phyloP scores from a whole-genome alignment of 208 protist species.

The Crithidia fasciculata region DNA sequence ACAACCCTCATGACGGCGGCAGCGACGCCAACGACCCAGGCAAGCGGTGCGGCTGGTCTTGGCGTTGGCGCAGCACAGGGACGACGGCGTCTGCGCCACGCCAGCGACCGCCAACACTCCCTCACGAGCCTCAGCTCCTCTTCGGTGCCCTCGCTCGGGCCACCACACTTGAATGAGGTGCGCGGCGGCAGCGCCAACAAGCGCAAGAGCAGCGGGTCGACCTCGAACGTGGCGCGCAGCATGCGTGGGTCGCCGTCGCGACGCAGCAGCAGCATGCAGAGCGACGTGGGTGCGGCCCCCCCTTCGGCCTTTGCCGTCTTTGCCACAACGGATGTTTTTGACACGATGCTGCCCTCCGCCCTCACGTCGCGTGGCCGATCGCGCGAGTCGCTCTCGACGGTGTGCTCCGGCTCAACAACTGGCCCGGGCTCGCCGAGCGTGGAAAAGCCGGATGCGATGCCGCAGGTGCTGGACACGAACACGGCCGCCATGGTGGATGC shows the following conservation, averaged over 20 bases:
- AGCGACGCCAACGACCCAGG: no score
- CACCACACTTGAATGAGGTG: not conserved
- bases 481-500: not conserved
- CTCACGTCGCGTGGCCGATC: not conserved
- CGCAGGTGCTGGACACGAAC: not conserved
- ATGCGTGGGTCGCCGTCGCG: not conserved
- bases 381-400: constrained; percentile 6
- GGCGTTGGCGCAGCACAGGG: not conserved
- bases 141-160: not conserved
- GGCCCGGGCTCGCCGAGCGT: not conserved
- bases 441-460: not conserved
- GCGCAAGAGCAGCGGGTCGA: not conserved
- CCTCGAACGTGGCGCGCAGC: not conserved
- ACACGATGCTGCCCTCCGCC: constrained; percentile 4
- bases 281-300: not conserved
- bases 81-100: constrained; percentile 4
- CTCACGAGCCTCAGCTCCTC: constrained; percentile 7
- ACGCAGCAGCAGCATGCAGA: not conserved
- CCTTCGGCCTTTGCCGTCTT: not conserved
- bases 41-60: no score
- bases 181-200: not conserved
- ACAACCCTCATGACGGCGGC: no score
- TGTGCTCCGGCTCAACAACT: not conserved
- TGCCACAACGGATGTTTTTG: not conserved
- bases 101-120: not conserved